These are phyloP conservation scores for Sorghum bicolor DNA, from an alignment of 176 grass and related monocot genomes.

Conservation along the genomic window DNA sequence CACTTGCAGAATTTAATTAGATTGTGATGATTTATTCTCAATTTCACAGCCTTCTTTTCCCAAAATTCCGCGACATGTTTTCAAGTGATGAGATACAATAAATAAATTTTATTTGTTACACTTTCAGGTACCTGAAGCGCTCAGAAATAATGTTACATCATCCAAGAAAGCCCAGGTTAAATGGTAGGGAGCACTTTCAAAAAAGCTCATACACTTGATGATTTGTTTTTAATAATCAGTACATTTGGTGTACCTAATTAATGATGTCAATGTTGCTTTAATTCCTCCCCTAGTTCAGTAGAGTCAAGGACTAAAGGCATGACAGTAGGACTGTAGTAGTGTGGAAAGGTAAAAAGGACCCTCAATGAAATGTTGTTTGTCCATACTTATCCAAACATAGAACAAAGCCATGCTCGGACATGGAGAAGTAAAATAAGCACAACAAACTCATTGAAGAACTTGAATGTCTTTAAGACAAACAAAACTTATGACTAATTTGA, in stretches of 20 bases:
- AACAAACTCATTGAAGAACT: neutral
- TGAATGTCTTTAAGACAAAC: neutral
- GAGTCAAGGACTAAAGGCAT: constrained; percentile 6
- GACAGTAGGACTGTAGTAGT: neutral
- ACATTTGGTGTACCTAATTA: constrained; percentile 10
- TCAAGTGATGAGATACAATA: neutral
- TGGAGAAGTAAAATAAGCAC: neutral
- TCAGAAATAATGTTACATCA: constrained; percentile 16
- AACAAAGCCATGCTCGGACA: neutral
- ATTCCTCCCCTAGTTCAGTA: neutral
- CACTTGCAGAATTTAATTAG: neutral
- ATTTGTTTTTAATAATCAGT: neutral
- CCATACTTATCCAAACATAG: neutral
- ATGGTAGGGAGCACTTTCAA: constrained; percentile 26
- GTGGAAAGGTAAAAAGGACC: neutral
- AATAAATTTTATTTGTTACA: neutral
- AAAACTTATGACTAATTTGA: neutral
- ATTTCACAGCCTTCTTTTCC: neutral
- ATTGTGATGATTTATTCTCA: neutral
- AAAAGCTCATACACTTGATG: neutral
- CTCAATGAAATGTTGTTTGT: neutral
- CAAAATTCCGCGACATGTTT: neutral
- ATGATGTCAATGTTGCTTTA: constrained; percentile 1
- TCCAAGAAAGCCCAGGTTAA: constrained; percentile 22
- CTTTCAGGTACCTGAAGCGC: constrained; percentile 34